Evolutionary conservation across 208 protist genomes (phyloP).

Genomic region (Trypanosoma platydactyli): DNA sequence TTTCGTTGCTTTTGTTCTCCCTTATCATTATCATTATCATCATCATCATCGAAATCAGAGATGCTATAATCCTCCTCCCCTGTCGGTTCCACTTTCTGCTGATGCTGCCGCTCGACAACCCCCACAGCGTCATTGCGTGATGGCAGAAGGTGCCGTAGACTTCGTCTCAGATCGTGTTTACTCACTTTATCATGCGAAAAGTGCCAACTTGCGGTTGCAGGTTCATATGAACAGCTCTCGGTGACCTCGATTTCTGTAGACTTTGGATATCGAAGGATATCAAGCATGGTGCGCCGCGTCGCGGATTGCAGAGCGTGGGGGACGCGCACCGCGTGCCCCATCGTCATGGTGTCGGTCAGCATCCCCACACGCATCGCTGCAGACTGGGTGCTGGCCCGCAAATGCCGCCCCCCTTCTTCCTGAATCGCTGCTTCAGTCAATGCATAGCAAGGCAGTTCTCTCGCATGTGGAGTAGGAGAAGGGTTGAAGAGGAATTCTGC

Average conservation of each 20-base stretch:
- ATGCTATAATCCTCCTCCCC: constrained; percentile 22
- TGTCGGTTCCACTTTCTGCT: constrained; percentile 4
- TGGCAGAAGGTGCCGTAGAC: constrained; percentile 46
- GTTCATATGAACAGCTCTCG: too few species aligned
- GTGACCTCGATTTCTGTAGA: too few species aligned
- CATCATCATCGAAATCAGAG: constrained; percentile 39
- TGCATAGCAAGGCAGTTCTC: neutral
- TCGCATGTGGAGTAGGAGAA: neutral
- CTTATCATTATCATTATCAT: constrained; percentile 14
- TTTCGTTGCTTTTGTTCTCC: neutral
- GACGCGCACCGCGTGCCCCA: constrained; percentile 59
- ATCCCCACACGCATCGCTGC: neutral
- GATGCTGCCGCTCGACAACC: neutral
- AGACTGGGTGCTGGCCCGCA: neutral
- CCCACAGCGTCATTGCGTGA: constrained; percentile 3
- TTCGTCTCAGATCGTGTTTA: constrained; percentile 31
- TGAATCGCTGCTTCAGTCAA: neutral
- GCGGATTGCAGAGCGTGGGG: constrained; percentile 53
- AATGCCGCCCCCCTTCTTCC: neutral
- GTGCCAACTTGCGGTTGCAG: too few species aligned
- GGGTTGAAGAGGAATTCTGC: neutral
- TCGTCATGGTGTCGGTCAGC: constrained; percentile 37
- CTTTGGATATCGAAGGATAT: constrained; percentile 34
- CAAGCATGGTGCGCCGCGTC: constrained; percentile 76
- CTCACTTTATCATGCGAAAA: too few species aligned